Conservation (phyloP, 2,329 filamentous ascomycete species). For the Arachnomyces sp. region DNA sequence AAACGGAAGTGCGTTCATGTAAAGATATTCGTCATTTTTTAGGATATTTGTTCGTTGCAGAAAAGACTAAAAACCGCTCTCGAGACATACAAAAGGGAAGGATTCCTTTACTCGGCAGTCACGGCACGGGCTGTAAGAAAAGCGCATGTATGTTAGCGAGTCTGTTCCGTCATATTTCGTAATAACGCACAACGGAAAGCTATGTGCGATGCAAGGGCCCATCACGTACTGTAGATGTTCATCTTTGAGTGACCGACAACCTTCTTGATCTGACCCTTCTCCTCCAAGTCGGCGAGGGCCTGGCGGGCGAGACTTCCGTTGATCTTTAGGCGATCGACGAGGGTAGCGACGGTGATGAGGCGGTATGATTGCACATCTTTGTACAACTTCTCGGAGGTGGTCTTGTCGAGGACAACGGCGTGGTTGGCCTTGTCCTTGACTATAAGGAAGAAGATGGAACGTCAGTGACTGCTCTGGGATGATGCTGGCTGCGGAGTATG, state of each 20-base stretch:
- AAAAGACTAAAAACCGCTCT: conserved; percentile 17
- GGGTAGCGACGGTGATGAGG: conserved; percentile 94
- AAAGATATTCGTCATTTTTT: conserved; percentile 12
- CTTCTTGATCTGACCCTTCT: conserved; percentile 98
- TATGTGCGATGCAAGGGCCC: background rate
- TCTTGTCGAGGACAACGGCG: conserved; percentile 96
- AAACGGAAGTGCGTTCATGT: conserved; percentile 1
- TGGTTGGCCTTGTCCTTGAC: conserved; percentile 99
- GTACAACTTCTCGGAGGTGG: conserved; percentile 94
- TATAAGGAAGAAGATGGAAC: conserved; percentile 36
- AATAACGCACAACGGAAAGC: background rate
- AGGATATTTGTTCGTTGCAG: conserved; percentile 31
- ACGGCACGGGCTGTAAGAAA: conserved; percentile 32
- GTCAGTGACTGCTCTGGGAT: conserved; percentile 15
- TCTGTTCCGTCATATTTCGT: too few relatives aligned
- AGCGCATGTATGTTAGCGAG: background rate
- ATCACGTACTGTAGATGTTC: conserved; percentile 85
- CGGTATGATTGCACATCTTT: conserved; percentile 99
- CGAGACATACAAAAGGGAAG: conserved; percentile 27
- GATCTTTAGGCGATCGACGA: conserved; percentile 99
- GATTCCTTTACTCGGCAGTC: conserved; percentile 35
- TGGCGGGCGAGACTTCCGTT: conserved; percentile 92
- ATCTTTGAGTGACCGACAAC: conserved; percentile 93
- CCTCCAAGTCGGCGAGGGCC: conserved; percentile 87
- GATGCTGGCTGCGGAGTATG: background rate